Percentiles rank a stretch among this genome's conserved stretches.
These are phyloP conservation scores for Crithidia thermophila DNA, from an alignment of 208 protist genomes.

Conservation along the genomic window DNA sequence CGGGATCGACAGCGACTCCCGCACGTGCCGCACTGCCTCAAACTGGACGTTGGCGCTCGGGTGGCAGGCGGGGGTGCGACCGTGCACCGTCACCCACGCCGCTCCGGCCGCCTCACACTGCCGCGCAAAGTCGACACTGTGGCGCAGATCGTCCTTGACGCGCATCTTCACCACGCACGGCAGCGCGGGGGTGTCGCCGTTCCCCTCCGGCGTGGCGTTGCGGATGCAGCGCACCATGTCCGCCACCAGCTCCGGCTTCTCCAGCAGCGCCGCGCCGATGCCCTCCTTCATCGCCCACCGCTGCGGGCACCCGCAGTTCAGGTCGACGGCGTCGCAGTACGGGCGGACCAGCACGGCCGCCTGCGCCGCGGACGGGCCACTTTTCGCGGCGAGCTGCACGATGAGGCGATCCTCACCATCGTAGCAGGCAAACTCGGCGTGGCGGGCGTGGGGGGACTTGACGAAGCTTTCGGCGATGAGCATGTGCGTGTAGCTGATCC, in stretches of 20 bases:
- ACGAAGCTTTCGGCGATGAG: constrained; percentile 88
- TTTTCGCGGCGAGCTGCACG: constrained; percentile 84
- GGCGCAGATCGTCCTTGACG: constrained; percentile 58
- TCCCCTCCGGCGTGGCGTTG: constrained; percentile 41
- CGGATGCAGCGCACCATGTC: constrained; percentile 79
- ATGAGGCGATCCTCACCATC: constrained; percentile 72
- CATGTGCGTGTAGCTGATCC: constrained; percentile 93
- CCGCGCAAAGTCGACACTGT: constrained; percentile 85
- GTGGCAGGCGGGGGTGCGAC: constrained; percentile 61
- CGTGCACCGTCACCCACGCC: constrained; percentile 89
- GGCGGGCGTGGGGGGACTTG: constrained; percentile 61
- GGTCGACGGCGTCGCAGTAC: constrained; percentile 87
- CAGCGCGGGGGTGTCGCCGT: constrained; percentile 20
- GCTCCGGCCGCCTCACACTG: constrained; percentile 80
- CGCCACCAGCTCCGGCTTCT: constrained; percentile 70
- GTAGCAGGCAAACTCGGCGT: constrained; percentile 84
- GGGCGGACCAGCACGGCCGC: constrained; percentile 55
- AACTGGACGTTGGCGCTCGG: constrained; percentile 57
- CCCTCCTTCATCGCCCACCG: constrained; percentile 86
- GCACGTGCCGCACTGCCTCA: constrained; percentile 66
- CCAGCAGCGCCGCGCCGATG: constrained; percentile 72
- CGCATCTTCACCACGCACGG: constrained; percentile 89
- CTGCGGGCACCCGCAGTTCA: constrained; percentile 96
- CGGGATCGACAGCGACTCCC: constrained; percentile 68
- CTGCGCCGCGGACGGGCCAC: constrained; percentile 53